Evolutionary conservation across 2,329 filamentous ascomycete species (phyloP), one percentile per base, ranked within the genome.

Genomic region (Cryoendolithus antarcticus): DNA sequence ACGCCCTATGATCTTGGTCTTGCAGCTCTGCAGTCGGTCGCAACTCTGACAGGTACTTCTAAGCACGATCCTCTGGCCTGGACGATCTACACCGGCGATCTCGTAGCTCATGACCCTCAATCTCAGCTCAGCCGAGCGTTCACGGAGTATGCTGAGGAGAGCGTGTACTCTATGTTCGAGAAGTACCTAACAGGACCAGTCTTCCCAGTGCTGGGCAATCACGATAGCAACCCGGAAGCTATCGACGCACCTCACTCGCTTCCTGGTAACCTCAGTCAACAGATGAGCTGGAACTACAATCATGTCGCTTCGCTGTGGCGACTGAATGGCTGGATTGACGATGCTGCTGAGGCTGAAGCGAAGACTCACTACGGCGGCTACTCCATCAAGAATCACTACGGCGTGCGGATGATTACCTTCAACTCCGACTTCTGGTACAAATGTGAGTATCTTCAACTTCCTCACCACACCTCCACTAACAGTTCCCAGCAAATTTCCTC

Each of bases 221-320:
- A 76, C 41, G 72, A 76, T 48, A 68, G 63, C 8, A 71, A 64
- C 41, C 72, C 72, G 2, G 64, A 68, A 40, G 69, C 66, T 13
- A 67, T 72, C 19, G 67, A 73, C 46, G 62, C 65, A 5, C 69
- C 72, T 2, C 67, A 74, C 45, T 66, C 54, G 24, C 56, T 77
- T 6, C 71, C 71, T 6, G 71, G 69, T 1, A 60, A 62, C 1
- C 57, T 76, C 1, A 70, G 71, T 1, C 55, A 67, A 43, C 72
- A 77, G 46, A 66, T 71, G 45, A 71, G 66, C 38, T 76, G 72
- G 72, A 74, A 75, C 46, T 74, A 70, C 46, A 61, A 73, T 19
- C 71, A 75, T 46, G 60, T 75, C 10, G 62, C 71, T n/a, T 58
- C 56, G 9, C 57, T 75, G 0, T 75, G 72, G 72, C 59, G 67